phyloP scores from a whole-genome alignment of 352 stramenopile species.

The Globisporangium recalcitrans region DNA sequence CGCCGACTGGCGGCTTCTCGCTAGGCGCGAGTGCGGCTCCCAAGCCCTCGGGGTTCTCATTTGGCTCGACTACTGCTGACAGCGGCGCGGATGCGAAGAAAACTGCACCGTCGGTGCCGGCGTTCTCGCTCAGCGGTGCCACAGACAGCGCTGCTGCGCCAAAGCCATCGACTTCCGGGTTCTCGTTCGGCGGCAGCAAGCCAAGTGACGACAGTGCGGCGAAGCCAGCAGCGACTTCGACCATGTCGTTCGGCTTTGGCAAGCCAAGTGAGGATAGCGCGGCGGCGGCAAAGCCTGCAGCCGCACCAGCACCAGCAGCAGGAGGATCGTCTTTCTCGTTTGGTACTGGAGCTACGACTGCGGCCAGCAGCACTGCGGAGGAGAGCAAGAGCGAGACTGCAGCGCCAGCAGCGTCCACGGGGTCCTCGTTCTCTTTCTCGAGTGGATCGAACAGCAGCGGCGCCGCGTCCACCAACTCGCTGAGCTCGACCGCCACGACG shows the following conservation, averaged over 20 bases:
- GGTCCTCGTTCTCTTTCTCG: slow-evolving; percentile 10
- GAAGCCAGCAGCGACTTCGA: not conserved
- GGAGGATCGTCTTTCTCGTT: slow-evolving; percentile 4
- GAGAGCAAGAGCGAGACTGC: slow-evolving; percentile 5
- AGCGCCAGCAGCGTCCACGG: not conserved
- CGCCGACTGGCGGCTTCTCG: slow-evolving; percentile 5
- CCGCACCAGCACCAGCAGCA: not conserved
- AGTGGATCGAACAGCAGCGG: slow-evolving; percentile 5
- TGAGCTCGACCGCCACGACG: slow-evolving; percentile 13
- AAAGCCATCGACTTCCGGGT: slow-evolving; percentile 15
- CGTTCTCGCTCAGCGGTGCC: slow-evolving; percentile 25
- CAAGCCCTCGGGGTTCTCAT: slow-evolving; percentile 3
- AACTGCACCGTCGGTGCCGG: not conserved
- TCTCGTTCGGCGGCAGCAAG: slow-evolving; percentile 28
- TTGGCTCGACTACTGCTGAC: slow-evolving; percentile 2
- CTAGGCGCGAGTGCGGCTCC: slow-evolving; percentile 2
- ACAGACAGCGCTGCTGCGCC: slow-evolving; percentile 9
- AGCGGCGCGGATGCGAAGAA: slow-evolving; percentile 3
- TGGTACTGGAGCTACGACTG: not conserved
- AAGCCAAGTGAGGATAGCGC: not conserved
- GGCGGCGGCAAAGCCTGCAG: not conserved
- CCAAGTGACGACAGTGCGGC: not conserved
- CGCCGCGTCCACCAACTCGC: slow-evolving; percentile 20
- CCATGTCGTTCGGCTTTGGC: slow-evolving; percentile 7
- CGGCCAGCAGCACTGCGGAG: not conserved